Base-by-base conservation (phyloP, 495 filamentous ascomycete genomes). In the Hyaloscypha variabilis region DNA sequence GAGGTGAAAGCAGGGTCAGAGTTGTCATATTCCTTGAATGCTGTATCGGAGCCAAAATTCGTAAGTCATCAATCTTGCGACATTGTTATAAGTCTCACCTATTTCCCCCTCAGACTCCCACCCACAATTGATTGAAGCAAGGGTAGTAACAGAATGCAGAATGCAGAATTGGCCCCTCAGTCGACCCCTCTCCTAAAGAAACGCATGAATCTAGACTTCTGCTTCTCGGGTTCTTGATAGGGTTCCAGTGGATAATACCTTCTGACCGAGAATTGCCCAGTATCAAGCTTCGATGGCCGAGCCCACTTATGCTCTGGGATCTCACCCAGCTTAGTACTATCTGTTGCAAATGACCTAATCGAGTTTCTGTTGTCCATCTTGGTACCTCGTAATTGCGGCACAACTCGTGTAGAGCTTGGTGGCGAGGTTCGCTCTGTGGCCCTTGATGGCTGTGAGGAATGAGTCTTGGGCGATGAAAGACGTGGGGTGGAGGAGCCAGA, bases 271-370 rank as follows among this genome's bases (percentile, higher is more conserved):
- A 67, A 69, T 14, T 67, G 30, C 6, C 50, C 62, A 6, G 17
- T 6, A 6, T 36, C 55, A 2, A 30, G 29, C 31, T 13, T 54
- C 6, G 28, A n/a, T 2, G 55, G 54, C 34, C 42, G 34, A 14
- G 46, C 34, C 71, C 71, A 70, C 54, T 69, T 73, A 19, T 56
- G 21, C 31, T 73, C 71, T n/a, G 71, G 71, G 21, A 73, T 73
- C 36, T 73, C 71, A 21, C 71, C 71, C 2, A 73, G 56, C 24
- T 73, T 72, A 2, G 70, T 72, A 36, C 70, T 72, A 34, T 69
- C 71, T 0, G 71, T 70, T 6, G 67, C 65, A 29, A 72, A 72
- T 1, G 67, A 68, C 67, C 62, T 70, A 36, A 68, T 58, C 8
- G 68, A 70, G 28, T 65, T 63, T 24, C 57, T 39, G 8, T 59